Base-by-base conservation (phyloP, 2,329 filamentous ascomycete species). In the Ophiostoma himal-ulmi region DNA sequence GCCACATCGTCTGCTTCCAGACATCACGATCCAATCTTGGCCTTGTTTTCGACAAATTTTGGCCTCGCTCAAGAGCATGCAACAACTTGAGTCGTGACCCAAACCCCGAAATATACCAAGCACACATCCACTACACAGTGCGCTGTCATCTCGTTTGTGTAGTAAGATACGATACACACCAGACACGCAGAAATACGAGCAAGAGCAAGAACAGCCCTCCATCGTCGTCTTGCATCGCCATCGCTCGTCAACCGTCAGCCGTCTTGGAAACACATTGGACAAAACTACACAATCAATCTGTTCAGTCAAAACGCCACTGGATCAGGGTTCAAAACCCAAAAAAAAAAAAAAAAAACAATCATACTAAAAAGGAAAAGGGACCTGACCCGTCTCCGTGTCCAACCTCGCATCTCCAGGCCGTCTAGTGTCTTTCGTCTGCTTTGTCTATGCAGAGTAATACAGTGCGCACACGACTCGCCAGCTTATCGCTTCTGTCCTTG, bases 391-490 rank as follows among this genome's bases (percentile, higher is more conserved):
- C 26, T 30, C 57, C 30, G 30, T 30, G 57, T 62, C 54, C 10
- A 22, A 4, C 11, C 22, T 30, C 30, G 30, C 30, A 30, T 30
- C 30, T 60, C 54, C 54, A 60, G 44, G 39, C 39, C 39, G 10
- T 44, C 52, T 64, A 64, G 60, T 62, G 57, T 34, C n/a, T 67
- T 67, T 65, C 22, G 48, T 44, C 65, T 65, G 44, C 65, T 37
- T 36, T 30, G 30, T 44, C 48, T 60, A 48, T 44, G 41, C 13
- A 10, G 2, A 30, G 5, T 20, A 26, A 17, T 62, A 65, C 62
- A 65, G 62, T 62, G 69, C 52, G 64, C 65, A 70, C 69, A 70
- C 69, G 48, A 70, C 64, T 48, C 39, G 17, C 67, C 13, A 20
- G 67, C 30, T 30, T 68, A 22, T 39, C 62, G 34, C 17, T 65